phyloP scores from a whole-genome alignment of 2,329 filamentous ascomycete species.

The Ophiocordyceps camponoti-saundersi region DNA sequence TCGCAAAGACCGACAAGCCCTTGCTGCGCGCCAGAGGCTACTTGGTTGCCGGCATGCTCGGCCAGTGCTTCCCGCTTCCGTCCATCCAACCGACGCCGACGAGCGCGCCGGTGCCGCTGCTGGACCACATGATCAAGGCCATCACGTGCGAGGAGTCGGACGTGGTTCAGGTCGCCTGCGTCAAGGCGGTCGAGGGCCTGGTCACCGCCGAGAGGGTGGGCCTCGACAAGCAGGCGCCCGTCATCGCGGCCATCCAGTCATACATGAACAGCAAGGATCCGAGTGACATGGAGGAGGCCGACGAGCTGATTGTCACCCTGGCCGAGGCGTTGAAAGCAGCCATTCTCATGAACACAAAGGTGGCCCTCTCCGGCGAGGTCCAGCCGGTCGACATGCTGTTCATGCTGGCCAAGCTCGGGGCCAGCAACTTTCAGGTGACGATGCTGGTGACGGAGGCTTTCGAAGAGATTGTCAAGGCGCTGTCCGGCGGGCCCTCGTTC shows the following conservation, averaged over 20 bases:
- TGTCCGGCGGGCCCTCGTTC: slow-evolving; percentile 55
- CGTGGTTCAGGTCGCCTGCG: slow-evolving; percentile 80
- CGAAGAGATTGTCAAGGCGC: slow-evolving; percentile 61
- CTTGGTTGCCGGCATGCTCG: slow-evolving; percentile 66
- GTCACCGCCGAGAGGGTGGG: slow-evolving; percentile 34
- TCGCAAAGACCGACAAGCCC: slow-evolving; percentile 50
- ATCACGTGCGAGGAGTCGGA: slow-evolving; percentile 65
- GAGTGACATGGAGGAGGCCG: slow-evolving; percentile 68
- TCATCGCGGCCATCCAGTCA: slow-evolving; percentile 46
- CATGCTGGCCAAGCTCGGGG: slow-evolving; percentile 72
- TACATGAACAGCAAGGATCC: slow-evolving; percentile 72
- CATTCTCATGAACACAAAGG: slow-evolving; percentile 60
- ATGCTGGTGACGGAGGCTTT: slow-evolving; percentile 81
- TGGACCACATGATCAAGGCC: slow-evolving; percentile 58
- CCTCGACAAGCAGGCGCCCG: slow-evolving; percentile 38
- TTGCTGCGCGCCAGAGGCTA: slow-evolving; percentile 78
- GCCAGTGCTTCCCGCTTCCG: slow-evolving; percentile 49
- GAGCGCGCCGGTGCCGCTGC: slow-evolving; percentile 21
- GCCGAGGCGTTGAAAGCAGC: slow-evolving; percentile 73
- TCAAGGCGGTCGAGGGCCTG: slow-evolving; percentile 65
- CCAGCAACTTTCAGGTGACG: slow-evolving; percentile 79
- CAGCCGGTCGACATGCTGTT: slow-evolving; percentile 74
- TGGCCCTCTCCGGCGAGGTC: slow-evolving; percentile 55
- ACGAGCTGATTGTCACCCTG: slow-evolving; percentile 81
- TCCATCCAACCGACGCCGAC: slow-evolving; percentile 14